Evolutionary conservation across 2,329 filamentous ascomycete species (phyloP).

Genomic region (Ophiocordyceps camponoti-saundersi): DNA sequence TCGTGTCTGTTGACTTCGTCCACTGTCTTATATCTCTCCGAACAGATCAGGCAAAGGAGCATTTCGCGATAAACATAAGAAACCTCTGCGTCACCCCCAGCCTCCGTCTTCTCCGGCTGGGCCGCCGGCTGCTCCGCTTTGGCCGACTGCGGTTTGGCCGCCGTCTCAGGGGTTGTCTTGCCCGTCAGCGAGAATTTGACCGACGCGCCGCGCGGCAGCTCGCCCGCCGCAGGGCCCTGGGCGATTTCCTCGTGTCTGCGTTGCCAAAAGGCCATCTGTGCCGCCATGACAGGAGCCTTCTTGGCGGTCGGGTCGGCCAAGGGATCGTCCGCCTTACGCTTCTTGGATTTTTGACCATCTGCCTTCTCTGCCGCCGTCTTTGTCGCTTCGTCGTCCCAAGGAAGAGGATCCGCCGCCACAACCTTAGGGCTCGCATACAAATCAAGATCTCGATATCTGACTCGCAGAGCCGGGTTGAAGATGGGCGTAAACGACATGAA

Average conservation of each 20-base stretch:
- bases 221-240: background rate
- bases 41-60: constrained; percentile 26
- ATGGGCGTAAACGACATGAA: constrained; percentile 53
- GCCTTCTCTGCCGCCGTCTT: constrained; percentile 7
- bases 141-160: constrained; percentile 2
- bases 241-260: constrained; percentile 23
- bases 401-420: constrained; percentile 31
- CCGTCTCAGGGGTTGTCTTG: constrained; percentile 3
- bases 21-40: constrained; percentile 26
- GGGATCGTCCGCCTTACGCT: constrained; percentile 31
- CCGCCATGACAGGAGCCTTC: constrained; percentile 22
- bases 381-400: constrained; percentile 14
- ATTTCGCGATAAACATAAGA: constrained; percentile 43
- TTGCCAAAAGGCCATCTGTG: constrained; percentile 27
- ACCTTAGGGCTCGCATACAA: constrained; percentile 52
- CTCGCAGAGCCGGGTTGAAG: constrained; percentile 47
- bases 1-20: constrained; percentile 26
- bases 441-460: constrained; percentile 63
- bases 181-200: constrained; percentile 16
- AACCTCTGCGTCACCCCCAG: constrained; percentile 4
- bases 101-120: constrained; percentile 1
- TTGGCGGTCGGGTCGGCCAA: constrained; percentile 14
- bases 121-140: constrained; percentile 1
- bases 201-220: constrained; percentile 2
- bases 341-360: constrained; percentile 28